Base-by-base conservation (phyloP, 306 rosid genomes). In the Corylus heterophylla region DNA sequence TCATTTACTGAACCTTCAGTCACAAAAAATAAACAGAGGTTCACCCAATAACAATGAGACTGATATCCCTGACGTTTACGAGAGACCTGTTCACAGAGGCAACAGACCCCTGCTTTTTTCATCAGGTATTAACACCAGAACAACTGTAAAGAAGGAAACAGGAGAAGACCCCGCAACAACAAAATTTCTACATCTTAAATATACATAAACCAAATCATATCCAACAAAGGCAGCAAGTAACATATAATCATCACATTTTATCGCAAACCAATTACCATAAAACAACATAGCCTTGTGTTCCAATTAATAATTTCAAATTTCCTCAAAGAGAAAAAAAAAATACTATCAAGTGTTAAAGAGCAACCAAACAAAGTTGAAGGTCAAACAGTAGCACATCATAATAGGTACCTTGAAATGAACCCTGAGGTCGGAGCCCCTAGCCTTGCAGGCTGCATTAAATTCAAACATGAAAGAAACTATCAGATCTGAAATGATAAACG, bases 351-450 rank as follows among this genome's bases (percentile, higher is more conserved):
- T 4, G 13, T 58, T 20, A 1, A 58, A 22, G 2, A 56, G 29
- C 12, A 56, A 58, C 31, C 2, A 58, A 20, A 10, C n/a, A 69
- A 8, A 10, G 0, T 52, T 2, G 47, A 3, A 22, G 39, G 14
- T 9, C 13, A 14, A 12, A 39, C 27, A 44, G 54, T 20, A 49
- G 8, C 44, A 5, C 31, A 66, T 35, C 49, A 8, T 39, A 18
- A 14, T 13, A 4, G 18, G 54, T 80, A 95, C 99, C 99, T 95
- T 95, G 72, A 95, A 95, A 83, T 95, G 99, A 29, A 91, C 97
- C 83, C 99, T 87, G 58, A 92, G 97, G 62, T 95, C 97, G 1
- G 90, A 86, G 37, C 98, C 98, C 74, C 98, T 88, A 20, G 99
- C 99, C 83, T 95, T 95, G 93, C 97, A 91, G 31, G 99, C 99